A percentile compares a stretch with the other conserved stretches of the same genome.
phyloP scores from a whole-genome alignment of 352 stramenopile genomes.

The Elongisporangium anandrum region DNA sequence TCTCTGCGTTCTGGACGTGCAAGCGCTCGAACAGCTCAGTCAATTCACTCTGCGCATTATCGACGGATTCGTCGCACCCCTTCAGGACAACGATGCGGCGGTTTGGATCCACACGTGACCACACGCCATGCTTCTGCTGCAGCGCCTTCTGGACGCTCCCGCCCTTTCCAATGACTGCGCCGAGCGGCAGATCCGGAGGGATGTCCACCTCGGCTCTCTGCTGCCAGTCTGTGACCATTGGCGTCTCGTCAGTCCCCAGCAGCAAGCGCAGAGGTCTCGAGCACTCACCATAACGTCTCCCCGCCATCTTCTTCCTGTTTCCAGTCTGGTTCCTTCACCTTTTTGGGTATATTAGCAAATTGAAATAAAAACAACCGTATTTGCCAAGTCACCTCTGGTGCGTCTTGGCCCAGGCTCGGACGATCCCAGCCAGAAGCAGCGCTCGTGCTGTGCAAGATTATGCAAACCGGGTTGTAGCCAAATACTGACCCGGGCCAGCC shows the following conservation, averaged over 20 bases:
- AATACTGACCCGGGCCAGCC: too few relatives aligned
- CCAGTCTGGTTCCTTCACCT: too few relatives aligned
- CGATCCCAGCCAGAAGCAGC: too few relatives aligned
- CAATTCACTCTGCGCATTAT: conserved; percentile 18
- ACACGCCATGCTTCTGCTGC: conserved; percentile 18
- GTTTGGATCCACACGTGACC: conserved; percentile 17
- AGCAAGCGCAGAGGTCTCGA: too few relatives aligned
- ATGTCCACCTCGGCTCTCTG: conserved; percentile 12
- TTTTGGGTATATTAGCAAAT: too few relatives aligned
- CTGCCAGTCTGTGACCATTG: neutral
- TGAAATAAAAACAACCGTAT: too few relatives aligned
- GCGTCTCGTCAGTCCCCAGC: neutral
- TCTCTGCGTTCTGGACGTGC: conserved; percentile 2
- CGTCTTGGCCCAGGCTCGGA: too few relatives aligned
- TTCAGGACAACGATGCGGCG: conserved; percentile 24
- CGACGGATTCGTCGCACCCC: conserved; percentile 8
- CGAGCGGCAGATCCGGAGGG: conserved; percentile 26
- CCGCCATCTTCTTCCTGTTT: neutral
- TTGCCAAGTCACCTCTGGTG: too few relatives aligned
- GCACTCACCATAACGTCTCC: too few relatives aligned
- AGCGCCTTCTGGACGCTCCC: conserved; percentile 31
- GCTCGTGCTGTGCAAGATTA: too few relatives aligned
- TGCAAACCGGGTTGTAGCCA: neutral
- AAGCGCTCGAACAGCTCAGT: conserved; percentile 13
- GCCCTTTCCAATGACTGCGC: conserved; percentile 34